phyloP scores from a whole-genome alignment of 1,139 yeast species.

The Candida anutae region DNA sequence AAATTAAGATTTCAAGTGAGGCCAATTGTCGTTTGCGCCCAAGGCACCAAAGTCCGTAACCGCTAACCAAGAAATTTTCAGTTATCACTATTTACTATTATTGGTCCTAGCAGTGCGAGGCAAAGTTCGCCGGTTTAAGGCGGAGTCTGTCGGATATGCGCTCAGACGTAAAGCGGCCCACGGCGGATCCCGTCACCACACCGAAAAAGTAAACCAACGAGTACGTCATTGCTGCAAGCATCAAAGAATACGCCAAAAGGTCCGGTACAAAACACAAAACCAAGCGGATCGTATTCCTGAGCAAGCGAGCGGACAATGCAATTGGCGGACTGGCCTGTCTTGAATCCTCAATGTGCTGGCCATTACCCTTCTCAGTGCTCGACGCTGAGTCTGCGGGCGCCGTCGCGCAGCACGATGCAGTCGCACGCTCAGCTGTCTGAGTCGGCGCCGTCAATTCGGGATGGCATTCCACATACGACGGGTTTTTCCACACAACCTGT shows the following conservation, averaged over 20 bases:
- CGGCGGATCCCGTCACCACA: constrained; percentile 57
- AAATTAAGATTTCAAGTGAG: too few relatives aligned
- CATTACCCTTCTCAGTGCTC: background rate
- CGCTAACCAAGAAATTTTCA: background rate
- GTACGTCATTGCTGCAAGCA: constrained; percentile 74
- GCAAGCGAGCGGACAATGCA: constrained; percentile 20
- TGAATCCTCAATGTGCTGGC: constrained; percentile 2
- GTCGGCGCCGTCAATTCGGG: constrained; percentile 1
- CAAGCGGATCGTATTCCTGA: constrained; percentile 49
- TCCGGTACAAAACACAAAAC: constrained; percentile 52
- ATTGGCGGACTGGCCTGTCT: constrained; percentile 6
- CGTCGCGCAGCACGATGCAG: background rate
- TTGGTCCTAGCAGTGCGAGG: constrained; percentile 6
- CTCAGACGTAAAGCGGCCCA: constrained; percentile 63
- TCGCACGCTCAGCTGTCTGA: background rate
- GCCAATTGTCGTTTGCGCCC: background rate
- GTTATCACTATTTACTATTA: background rate
- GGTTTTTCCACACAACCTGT: constrained; percentile 50
- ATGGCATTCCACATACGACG: constrained; percentile 17
- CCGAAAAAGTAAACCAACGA: constrained; percentile 64
- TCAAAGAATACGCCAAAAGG: constrained; percentile 58
- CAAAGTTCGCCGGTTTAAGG: constrained; percentile 13
- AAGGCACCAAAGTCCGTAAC: background rate
- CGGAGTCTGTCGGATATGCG: constrained; percentile 35
- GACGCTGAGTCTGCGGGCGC: background rate